These are phyloP conservation scores for Aphanomyces invadans DNA, from an alignment of 352 stramenopile species.

Conservation along the genomic window DNA sequence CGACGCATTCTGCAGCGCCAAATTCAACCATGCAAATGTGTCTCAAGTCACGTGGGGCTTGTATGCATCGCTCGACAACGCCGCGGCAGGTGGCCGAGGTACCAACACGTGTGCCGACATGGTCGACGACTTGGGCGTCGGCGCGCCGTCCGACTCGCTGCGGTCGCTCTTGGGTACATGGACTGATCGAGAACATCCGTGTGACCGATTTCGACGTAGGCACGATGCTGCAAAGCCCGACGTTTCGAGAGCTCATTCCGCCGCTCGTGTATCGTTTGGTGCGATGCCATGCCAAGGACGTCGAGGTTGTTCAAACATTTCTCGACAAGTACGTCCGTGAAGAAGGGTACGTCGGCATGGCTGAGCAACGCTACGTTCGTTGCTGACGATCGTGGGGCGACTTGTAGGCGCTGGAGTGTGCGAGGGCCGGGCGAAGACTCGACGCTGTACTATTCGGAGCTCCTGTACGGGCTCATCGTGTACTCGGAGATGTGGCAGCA, in stretches of 20 bases:
- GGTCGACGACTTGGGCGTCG: slow-evolving; percentile 34
- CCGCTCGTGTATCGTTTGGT: slow-evolving; percentile 48
- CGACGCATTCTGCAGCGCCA: slow-evolving; percentile 33
- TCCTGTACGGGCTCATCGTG: slow-evolving; percentile 52
- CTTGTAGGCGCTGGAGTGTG: slow-evolving; percentile 8
- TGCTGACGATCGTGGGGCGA: too few relatives aligned
- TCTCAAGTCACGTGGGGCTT: slow-evolving; percentile 15
- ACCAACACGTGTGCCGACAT: slow-evolving; percentile 36
- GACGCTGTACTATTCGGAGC: slow-evolving; percentile 27
- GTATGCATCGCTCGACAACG: slow-evolving; percentile 23
- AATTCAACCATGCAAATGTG: slow-evolving; percentile 24
- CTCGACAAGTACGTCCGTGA: slow-evolving; percentile 26
- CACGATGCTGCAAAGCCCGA: slow-evolving; percentile 37
- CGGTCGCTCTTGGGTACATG: slow-evolving; percentile 36
- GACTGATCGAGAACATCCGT: too few relatives aligned
- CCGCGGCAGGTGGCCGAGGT: slow-evolving; percentile 21
- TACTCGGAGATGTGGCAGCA: slow-evolving; percentile 74
- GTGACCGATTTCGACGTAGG: slow-evolving; percentile 12
- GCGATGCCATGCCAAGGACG: slow-evolving; percentile 43
- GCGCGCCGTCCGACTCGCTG: slow-evolving; percentile 35
- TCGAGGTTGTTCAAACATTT: slow-evolving; percentile 35
- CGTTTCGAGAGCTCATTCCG: slow-evolving; percentile 52
- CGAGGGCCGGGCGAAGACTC: background rate
- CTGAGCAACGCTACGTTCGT: too few relatives aligned
- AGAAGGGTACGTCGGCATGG: slow-evolving; percentile 7